phyloP scores from a whole-genome alignment of 169 alveolate genomes.

The Eimeria acervulina region DNA sequence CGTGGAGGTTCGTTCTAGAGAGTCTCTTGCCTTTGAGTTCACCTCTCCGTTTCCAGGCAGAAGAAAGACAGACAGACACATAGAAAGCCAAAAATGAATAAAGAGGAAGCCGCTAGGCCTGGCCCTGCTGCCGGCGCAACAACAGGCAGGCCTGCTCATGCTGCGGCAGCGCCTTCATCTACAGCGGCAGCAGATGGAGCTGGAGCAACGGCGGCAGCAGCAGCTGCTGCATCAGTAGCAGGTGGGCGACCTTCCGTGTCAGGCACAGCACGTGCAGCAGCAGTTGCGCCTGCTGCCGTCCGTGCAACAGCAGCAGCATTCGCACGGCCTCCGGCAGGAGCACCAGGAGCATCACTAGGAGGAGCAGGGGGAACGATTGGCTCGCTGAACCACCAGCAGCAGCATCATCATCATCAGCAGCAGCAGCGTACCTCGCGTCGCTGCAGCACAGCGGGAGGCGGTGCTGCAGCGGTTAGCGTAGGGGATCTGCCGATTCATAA shows the following conservation, averaged over 20 bases:
- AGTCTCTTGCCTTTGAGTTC: background rate
- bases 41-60: background rate
- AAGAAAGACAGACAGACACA: background rate
- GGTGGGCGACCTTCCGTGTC: too few relatives aligned
- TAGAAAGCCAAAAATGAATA: background rate
- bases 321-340: too few relatives aligned
- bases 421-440: background rate
- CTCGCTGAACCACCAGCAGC: background rate
- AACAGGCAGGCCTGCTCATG: background rate
- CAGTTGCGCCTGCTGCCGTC: too few relatives aligned
- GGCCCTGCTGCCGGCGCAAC: slow-evolving; percentile 1
- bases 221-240: too few relatives aligned
- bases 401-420: background rate
- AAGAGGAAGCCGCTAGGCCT: background rate
- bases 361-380: too few relatives aligned
- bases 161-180: background rate
- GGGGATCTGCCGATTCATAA: slow-evolving; percentile 83
- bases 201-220: too few relatives aligned
- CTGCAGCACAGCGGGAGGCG: background rate
- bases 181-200: background rate
- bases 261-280: too few relatives aligned
- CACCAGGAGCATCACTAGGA: too few relatives aligned
- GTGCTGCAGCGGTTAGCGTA: background rate
- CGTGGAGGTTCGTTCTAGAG: too few relatives aligned
- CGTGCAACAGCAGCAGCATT: too few relatives aligned